Percentiles rank a stretch among this genome's conserved stretches.
These are phyloP conservation scores for Saccharum hybrid DNA, from an alignment of 202 grass and related monocot species.

Conservation along the genomic window DNA sequence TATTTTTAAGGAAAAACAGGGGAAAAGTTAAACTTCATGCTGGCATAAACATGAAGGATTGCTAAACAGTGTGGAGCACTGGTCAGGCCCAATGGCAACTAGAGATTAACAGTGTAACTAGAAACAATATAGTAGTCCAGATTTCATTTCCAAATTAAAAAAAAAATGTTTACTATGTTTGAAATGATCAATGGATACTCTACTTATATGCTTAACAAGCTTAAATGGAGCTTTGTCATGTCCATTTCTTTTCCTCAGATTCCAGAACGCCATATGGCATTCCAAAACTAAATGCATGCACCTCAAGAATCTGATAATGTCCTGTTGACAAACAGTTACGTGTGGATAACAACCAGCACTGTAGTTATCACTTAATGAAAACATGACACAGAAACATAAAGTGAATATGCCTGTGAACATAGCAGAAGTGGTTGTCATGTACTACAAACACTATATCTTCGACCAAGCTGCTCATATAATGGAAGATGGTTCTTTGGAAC, in stretches of 20 bases:
- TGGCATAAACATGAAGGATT: background rate
- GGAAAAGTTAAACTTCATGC: conserved; percentile 1
- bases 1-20: conserved; percentile 2
- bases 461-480: conserved; percentile 75
- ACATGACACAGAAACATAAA: conserved; percentile 26
- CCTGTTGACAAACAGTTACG: conserved; percentile 14
- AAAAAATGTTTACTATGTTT: conserved; percentile 11
- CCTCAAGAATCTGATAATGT: conserved; percentile 7
- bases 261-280: conserved; percentile 5
- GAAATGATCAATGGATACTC: background rate
- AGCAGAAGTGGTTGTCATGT: conserved; percentile 39
- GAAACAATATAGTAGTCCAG: background rate
- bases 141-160: background rate
- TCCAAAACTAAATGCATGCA: conserved; percentile 7
- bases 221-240: conserved; percentile 22
- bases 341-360: conserved; percentile 4
- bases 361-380: conserved; percentile 17
- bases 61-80: conserved; percentile 1
- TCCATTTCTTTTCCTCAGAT: conserved; percentile 12
- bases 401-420: conserved; percentile 38
- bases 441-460: conserved; percentile 52
- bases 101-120: conserved; percentile 19
- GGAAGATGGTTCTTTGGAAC: conserved; percentile 77
- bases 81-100: background rate
- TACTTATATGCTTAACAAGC: background rate